Evolutionary conservation across 2,329 filamentous ascomycete genomes (phyloP), one percentile per base, ranked within the genome.

Genomic region (Penicillium fuscoglaucum): DNA sequence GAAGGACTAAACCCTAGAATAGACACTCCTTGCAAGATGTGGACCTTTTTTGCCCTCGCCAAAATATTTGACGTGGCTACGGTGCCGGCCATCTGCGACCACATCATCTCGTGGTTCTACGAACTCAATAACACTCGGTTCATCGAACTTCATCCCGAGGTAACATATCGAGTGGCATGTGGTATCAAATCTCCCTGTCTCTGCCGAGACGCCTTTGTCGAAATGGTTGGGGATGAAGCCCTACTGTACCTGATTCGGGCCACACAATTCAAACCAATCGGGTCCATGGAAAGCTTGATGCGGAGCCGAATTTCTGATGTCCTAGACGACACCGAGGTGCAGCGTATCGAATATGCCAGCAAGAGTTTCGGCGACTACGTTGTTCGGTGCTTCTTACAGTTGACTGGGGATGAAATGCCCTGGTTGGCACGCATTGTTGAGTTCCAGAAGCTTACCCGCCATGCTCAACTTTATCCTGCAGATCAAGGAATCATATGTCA

Each of bases 11-110:
- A 80, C 31, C 77, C 86, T 0, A 75, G 78, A 1, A 70, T 91
- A 15, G 83, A 90, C 70, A 89, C 87, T 0, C 87, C 88, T 0
- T 79, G 82, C 12, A 85, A 88, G 15, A 74, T 89, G 39, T 90
- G 85, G 80, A 90, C 87, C 0, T 78, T 89, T n/a, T 83, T 85
- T 35, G 83, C 82, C 3, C 71, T 90, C 9, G 83, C 85, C 8
- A 83, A 84, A 59, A 78, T 85, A 40, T 81, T 88, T 51, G 83
- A 86, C 21, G 69, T 73, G 28, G 68, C 69, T 10, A 61, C 63
- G 6, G 60, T 70, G 55, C 63, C 68, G 2, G 43, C 64, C 65
- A 71, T 79, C 70, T 61, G 70, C 29, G 80, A 84, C 50, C 76
- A 75, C 13, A 79, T 88, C 43, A 72, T 80, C 2, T 78, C 80